phyloP scores from a whole-genome alignment of 345 rosid species.

The Lepidium aucheri region DNA sequence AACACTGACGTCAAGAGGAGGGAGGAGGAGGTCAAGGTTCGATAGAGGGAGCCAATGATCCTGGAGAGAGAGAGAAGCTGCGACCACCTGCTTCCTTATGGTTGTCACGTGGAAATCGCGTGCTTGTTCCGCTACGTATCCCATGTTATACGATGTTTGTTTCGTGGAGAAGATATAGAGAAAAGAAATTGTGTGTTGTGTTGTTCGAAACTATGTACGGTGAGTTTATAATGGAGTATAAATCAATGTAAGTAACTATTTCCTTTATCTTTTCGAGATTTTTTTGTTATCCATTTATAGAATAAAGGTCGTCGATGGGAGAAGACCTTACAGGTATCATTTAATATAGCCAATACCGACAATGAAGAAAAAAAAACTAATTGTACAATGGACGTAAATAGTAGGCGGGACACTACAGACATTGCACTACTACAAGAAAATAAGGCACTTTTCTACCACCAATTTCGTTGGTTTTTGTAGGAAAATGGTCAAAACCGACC shows the following conservation, averaged over 20 bases:
- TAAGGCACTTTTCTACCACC: no score
- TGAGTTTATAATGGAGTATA: neutral
- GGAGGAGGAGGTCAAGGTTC: slow-evolving; percentile 74
- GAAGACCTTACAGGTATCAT: neutral
- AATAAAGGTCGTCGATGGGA: neutral
- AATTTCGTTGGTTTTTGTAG: no score
- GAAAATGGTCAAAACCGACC: no score
- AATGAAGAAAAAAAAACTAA: neutral
- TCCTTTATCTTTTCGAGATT: neutral
- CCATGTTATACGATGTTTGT: neutral
- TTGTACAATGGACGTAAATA: no score
- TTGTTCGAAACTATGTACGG: neutral
- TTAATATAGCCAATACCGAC: neutral
- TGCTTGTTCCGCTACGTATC: slow-evolving; percentile 14
- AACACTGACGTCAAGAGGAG: slow-evolving; percentile 50
- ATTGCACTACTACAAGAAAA: no score
- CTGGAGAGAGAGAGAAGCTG: slow-evolving; percentile 54
- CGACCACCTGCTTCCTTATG: slow-evolving; percentile 43
- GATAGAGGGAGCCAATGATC: slow-evolving; percentile 74
- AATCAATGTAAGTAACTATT: neutral
- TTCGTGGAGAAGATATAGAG: neutral
- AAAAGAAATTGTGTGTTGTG: neutral
- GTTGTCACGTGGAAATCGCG: slow-evolving; percentile 31
- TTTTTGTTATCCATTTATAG: neutral
- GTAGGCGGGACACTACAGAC: no score